Evolutionary conservation across 495 filamentous ascomycete species (phyloP).

Genomic region (Cercophora newfieldiana): DNA sequence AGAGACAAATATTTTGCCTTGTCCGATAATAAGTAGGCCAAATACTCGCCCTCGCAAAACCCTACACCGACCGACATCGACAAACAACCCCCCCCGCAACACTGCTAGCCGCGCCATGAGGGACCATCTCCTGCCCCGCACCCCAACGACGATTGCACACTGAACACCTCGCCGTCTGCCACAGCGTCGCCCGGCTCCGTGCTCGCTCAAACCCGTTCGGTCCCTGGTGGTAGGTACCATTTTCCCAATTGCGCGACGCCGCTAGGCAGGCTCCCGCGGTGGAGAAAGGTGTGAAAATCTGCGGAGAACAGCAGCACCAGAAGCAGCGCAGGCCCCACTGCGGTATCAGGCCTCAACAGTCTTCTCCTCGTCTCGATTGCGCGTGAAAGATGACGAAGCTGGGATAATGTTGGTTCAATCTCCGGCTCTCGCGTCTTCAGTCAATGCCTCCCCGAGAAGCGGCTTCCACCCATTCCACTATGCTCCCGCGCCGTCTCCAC

Average conservation of each 20-base stretch:
- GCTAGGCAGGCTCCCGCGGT: slow-evolving; percentile 4
- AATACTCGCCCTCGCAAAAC: neutral
- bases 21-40: neutral
- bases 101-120: neutral
- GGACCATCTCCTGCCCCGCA: neutral
- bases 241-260: neutral
- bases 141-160: neutral
- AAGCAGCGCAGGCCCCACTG: slow-evolving; percentile 21
- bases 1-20: neutral
- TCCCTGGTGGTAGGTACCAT: neutral
- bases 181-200: neutral
- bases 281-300: slow-evolving; percentile 6
- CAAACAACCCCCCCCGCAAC: neutral
- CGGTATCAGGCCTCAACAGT: slow-evolving; percentile 12
- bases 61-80: neutral
- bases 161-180: neutral
- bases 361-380: slow-evolving; percentile 15
- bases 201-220: neutral
- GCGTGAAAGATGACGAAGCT: slow-evolving; percentile 32
- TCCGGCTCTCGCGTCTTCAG: slow-evolving; percentile 43
- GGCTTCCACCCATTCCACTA: slow-evolving; percentile 44
- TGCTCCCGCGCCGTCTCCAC: slow-evolving; percentile 44
- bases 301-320: slow-evolving; percentile 23
- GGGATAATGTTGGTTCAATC: slow-evolving; percentile 54
- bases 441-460: slow-evolving; percentile 47